Percentiles rank a stretch among this genome's conserved stretches.
Evolutionary conservation across 352 stramenopile genomes (phyloP).

Genomic region (Blastocystis sp.): DNA sequence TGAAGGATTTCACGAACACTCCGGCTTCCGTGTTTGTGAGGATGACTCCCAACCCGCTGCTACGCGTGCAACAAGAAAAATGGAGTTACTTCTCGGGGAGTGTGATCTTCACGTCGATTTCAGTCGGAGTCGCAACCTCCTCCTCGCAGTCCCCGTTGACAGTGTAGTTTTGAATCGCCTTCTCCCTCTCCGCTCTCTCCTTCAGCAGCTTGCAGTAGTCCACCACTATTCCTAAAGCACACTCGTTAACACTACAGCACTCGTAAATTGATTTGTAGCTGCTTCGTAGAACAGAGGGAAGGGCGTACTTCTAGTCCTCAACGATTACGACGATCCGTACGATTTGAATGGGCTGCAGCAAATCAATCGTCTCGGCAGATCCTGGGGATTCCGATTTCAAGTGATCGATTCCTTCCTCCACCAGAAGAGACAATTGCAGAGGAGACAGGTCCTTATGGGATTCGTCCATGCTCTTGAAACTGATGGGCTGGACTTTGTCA

Average conservation of each 20-base stretch:
- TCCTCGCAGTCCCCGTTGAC: constrained; percentile 22
- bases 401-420: constrained; percentile 61
- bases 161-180: not conserved
- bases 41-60: constrained; percentile 4
- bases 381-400: not conserved
- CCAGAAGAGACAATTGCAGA: constrained; percentile 35
- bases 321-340: not conserved
- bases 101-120: not conserved
- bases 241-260: constrained; percentile 6
- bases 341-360: constrained; percentile 32
- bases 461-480: not conserved
- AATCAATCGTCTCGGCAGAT: not conserved
- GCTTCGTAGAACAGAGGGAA: constrained; percentile 1
- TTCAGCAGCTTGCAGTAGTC: constrained; percentile 56
- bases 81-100: not conserved
- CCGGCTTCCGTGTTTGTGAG: not conserved
- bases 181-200: not conserved
- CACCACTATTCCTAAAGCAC: constrained; percentile 6
- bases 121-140: not conserved
- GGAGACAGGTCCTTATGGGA: constrained; percentile 54
- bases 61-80: not conserved
- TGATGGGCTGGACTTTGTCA: constrained; percentile 10
- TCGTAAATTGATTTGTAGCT: constrained; percentile 41
- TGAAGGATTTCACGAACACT: constrained; percentile 58
- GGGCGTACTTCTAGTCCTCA: constrained; percentile 12